These are phyloP conservation scores for Dryas alaskensis DNA, from an alignment of 306 rosid species.

Conservation along the genomic window DNA sequence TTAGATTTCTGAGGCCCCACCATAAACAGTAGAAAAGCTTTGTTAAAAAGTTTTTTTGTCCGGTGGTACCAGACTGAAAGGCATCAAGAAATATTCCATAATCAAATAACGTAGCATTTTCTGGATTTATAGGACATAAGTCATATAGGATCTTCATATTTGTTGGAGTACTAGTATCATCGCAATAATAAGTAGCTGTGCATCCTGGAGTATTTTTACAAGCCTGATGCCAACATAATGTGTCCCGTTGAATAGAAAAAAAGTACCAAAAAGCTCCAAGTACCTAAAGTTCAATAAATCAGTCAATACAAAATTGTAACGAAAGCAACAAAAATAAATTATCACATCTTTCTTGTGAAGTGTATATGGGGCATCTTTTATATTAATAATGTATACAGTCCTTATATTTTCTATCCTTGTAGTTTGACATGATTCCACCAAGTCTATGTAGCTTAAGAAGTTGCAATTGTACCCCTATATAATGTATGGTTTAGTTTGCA, in stretches of 20 bases:
- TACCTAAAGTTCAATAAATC: neutral
- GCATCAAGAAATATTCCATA: slow-evolving; percentile 24
- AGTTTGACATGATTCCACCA: too few relatives aligned
- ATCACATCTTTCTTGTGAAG: too few relatives aligned
- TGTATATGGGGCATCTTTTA: too few relatives aligned
- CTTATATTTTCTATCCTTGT: too few relatives aligned
- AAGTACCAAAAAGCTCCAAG: slow-evolving; percentile 17
- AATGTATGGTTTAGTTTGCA: too few relatives aligned
- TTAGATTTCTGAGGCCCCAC: slow-evolving; percentile 44
- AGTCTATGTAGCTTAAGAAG: too few relatives aligned
- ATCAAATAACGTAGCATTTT: neutral
- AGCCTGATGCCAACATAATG: neutral
- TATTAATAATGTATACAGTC: too few relatives aligned
- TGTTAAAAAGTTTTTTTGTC: neutral
- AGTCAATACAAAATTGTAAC: too few relatives aligned
- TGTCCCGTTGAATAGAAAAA: neutral
- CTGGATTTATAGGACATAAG: neutral
- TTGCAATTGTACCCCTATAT: too few relatives aligned
- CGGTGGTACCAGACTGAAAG: neutral
- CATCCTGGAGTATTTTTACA: neutral
- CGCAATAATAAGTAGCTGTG: neutral
- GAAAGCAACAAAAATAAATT: too few relatives aligned
- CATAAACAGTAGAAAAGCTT: slow-evolving; percentile 32
- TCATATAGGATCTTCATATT: neutral
- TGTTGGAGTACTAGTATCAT: neutral